A percentile compares a stretch with the other conserved stretches of the same genome.
phyloP scores from a whole-genome alignment of 768 basidiomycete genomes.

The Amanita rubescens region DNA sequence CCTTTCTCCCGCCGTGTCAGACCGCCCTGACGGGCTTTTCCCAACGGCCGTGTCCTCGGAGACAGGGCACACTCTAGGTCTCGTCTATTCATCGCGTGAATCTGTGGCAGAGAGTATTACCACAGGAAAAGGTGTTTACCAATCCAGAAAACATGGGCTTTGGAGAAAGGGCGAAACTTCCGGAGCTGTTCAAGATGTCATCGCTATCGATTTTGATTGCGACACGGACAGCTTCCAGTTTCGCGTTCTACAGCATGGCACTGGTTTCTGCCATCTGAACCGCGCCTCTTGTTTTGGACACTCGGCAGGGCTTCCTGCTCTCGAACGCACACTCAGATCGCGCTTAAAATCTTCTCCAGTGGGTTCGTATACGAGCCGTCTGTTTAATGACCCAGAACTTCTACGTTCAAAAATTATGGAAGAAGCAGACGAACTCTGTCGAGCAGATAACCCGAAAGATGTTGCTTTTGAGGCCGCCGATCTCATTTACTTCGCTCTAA shows the following conservation, averaged over 20 bases:
- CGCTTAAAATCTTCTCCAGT: conserved; percentile 73
- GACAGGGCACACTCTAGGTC: conserved; percentile 72
- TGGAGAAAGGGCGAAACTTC: conserved; percentile 98
- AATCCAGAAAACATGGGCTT: conserved; percentile 90
- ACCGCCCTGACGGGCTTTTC: conserved; percentile 87
- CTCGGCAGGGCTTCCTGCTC: conserved; percentile 65
- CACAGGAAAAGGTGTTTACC: conserved; percentile 90
- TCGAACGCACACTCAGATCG: conserved; percentile 72
- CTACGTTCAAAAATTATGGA: conserved; percentile 94
- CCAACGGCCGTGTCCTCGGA: conserved; percentile 87
- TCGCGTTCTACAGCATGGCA: conserved; percentile 80
- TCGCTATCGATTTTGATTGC: conserved; percentile 81
- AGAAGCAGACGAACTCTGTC: conserved; percentile 95
- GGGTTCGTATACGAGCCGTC: conserved; percentile 84
- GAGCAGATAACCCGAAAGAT: conserved; percentile 68
- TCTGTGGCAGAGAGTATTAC: conserved; percentile 83
- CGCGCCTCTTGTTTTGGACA: conserved; percentile 87
- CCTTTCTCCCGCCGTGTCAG: conserved; percentile 73
- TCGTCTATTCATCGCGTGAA: conserved; percentile 90
- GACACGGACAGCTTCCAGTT: conserved; percentile 91
- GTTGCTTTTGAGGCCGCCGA: conserved; percentile 95
- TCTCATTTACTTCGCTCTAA: conserved; percentile 85
- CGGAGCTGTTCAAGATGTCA: conserved; percentile 84
- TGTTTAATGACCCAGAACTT: conserved; percentile 79
- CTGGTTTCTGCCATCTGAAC: conserved; percentile 91